Conservation (phyloP, 179 eudicot genomes). For the Corrigiola litoralis region DNA sequence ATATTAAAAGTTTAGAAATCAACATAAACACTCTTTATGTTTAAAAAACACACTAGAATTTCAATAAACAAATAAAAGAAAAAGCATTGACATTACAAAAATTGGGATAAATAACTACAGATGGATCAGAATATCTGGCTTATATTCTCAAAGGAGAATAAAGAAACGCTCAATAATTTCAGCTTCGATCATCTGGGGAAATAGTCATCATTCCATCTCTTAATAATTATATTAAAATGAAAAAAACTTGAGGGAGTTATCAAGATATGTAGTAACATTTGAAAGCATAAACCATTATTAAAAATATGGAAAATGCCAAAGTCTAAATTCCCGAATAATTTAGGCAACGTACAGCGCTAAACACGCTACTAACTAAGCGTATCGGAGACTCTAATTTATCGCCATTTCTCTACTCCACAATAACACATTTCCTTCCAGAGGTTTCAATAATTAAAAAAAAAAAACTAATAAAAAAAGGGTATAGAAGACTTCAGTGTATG, state of each 20-base stretch:
- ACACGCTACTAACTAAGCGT: constrained; percentile 16
- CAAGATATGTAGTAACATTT: constrained; percentile 21
- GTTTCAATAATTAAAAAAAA: too few species aligned
- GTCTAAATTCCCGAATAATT: constrained; percentile 14
- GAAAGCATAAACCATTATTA: constrained; percentile 19
- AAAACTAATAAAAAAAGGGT: too few species aligned
- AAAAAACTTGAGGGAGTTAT: too few species aligned
- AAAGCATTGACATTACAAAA: too few species aligned
- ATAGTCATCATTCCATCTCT: constrained; percentile 25
- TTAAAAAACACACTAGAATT: too few species aligned
- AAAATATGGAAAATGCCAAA: constrained; percentile 20
- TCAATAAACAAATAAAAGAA: too few species aligned
- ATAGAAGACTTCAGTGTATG: too few species aligned
- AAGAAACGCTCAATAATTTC: constrained; percentile 16
- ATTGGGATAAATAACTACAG: too few species aligned
- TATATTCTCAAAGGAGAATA: constrained; percentile 17
- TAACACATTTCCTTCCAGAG: too few species aligned
- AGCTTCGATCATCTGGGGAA: constrained; percentile 33
- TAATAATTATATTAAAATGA: not conserved
- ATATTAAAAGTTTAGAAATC: too few species aligned
- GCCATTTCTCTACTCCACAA: constrained; percentile 2
- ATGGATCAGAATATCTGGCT: constrained; percentile 27
- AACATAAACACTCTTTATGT: too few species aligned
- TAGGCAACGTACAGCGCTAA: constrained; percentile 43
- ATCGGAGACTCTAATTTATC: constrained; percentile 41